Evolutionary conservation across 495 filamentous ascomycete genomes (phyloP), one percentile per base, ranked within the genome.

Genomic region (Letharia lupina): DNA sequence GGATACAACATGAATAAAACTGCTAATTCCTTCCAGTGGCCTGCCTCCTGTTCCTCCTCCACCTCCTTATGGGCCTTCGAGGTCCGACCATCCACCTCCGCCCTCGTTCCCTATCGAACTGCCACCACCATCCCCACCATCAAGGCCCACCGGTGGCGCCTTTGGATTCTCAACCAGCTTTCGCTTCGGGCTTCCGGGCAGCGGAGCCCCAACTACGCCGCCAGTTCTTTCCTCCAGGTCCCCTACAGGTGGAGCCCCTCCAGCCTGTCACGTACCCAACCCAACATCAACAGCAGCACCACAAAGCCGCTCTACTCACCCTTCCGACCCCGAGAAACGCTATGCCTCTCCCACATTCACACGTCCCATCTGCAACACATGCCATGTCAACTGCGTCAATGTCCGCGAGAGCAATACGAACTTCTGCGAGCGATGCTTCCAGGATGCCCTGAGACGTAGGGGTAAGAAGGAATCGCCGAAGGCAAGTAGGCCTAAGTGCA

Each of bases 121-220:
- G 33, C 61, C 61, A 12, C 44, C 44, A 62, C 61, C 61, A 8
- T 62, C 61, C 9, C 61, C 61, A 39, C 31, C 42, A 48, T 39
- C 31, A 37, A 33, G 2, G 20, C 44, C 44, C 18, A 7, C 44
- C 16, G 13, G 23, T 16, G 28, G 50, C 4, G 12, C 23, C 11
- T 54, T 15, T 54, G 28, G 23, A 12, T 54, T 54, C 50, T 54
- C 50, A 54, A 33, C 50, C 50, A 33, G 23, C n/a, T 1, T 50
- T 12, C 23, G 28, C 23, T 54, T 54, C 50, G 50, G 12, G 12
- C 23, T 11, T 33, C 50, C 50, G 28, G 50, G 10, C 48, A 52
- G 2, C 48, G 48, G 23, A 54, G 0, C 23, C 50, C n/a, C 23
- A 4, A 6, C 28, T 28, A 0, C 33, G 6, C 50, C 50, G 50